Percentiles rank a stretch among this genome's conserved stretches.
Conservation (phyloP, 2,329 filamentous ascomycete species). For the Chaetomiaceae sp. region DNA sequence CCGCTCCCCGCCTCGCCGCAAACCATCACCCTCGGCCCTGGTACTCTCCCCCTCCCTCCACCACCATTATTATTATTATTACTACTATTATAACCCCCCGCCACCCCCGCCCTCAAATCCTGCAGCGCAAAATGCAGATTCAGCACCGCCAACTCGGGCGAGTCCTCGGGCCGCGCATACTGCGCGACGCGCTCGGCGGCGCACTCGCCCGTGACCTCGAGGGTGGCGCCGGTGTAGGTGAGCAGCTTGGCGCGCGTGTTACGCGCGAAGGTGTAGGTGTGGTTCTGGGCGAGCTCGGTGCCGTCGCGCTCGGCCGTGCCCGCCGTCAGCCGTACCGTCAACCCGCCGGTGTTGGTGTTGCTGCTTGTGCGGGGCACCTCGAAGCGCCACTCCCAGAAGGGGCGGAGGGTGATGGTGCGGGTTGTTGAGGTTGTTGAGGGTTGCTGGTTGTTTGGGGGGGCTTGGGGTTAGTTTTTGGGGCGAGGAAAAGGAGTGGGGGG, state of each 20-base stretch:
- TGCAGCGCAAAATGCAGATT: constrained; percentile 88
- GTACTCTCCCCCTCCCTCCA: neutral
- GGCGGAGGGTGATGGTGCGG: constrained; percentile 49
- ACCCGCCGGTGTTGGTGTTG: constrained; percentile 32
- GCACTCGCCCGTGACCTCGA: constrained; percentile 67
- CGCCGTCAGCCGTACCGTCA: constrained; percentile 59
- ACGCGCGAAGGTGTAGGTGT: constrained; percentile 74
- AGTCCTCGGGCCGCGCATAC: constrained; percentile 66
- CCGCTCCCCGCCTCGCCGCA: constrained; percentile 73
- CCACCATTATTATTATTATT: neutral
- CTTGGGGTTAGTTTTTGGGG: neutral
- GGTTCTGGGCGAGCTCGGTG: constrained; percentile 79
- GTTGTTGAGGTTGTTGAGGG: constrained; percentile 33
- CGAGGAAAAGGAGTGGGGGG: neutral
- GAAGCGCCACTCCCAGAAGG: constrained; percentile 74
- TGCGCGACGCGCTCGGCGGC: constrained; percentile 53
- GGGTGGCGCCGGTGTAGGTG: constrained; percentile 84
- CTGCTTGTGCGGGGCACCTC: constrained; percentile 48
- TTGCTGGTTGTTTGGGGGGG: neutral
- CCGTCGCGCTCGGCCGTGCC: constrained; percentile 93
- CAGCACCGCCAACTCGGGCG: constrained; percentile 71
- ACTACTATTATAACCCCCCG: no score
- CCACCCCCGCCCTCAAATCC: constrained; percentile 55
- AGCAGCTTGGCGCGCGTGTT: constrained; percentile 76
- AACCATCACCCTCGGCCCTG: constrained; percentile 69